Base-by-base conservation (phyloP, 2,329 filamentous ascomycete species). In the Cordyceps tenuipes region DNA sequence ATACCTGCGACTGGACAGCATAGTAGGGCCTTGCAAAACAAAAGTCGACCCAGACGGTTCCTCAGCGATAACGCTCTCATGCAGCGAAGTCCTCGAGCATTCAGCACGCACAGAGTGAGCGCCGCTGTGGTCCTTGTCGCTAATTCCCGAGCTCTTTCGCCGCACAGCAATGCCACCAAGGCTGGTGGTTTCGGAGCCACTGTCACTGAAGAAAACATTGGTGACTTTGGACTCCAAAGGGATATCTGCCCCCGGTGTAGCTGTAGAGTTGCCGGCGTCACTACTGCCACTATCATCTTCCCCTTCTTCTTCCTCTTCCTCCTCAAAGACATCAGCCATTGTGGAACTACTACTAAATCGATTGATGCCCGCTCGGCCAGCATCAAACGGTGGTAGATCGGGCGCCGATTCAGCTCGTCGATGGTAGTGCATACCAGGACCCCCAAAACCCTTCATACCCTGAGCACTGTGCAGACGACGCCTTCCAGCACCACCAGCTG, bases 311-410 rank as follows among this genome's bases (percentile, higher is more conserved):
- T 83, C 80, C 66, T 90, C 87, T 64, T 91, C 89, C 31, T 92
- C 90, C 68, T 94, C 90, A 64, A 93, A 94, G 1, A 94, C 90
- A 69, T 93, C 90, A 0, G 87, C 89, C 89, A 94, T 92, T 0
- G 87, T 87, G 0, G 87, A 85, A 64, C 82, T 84, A 70, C 85
- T 88, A 44, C 81, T 82, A 56, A 86, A 85, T 17, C 84, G 79
- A 61, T 82, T 80, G 57, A 87, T 82, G 31, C 78, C 78, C n/a
- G 82, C 76, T 26, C 80, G 74, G 46, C 76, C 77, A 62, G 75
- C 74, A 60, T 92, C 89, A 66, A 93, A 93, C 0, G 88, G 86
- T 13, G 84, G 85, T 72, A 92, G 82, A 66, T 90, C 88, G 4
- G 90, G 90, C 1, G 90, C 89, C 68, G 89, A 93, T 68, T 93